These are phyloP conservation scores for Starmerella scarabaei DNA, from an alignment of 805 yeast species.

Conservation along the genomic window DNA sequence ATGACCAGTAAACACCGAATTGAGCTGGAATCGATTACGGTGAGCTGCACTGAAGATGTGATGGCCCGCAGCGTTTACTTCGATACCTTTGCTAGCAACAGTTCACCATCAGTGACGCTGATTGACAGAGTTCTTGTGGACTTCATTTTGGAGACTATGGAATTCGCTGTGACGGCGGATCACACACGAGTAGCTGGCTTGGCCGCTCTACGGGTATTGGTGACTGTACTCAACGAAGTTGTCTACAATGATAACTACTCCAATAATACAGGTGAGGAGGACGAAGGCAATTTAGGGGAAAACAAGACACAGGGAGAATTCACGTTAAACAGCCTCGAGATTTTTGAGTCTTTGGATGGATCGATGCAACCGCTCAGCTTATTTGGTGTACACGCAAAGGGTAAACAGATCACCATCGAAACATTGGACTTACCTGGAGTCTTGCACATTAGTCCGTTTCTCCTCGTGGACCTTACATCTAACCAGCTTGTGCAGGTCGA, in stretches of 20 bases:
- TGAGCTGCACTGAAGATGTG: neutral
- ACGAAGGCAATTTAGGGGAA: neutral
- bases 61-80: conserved; percentile 10
- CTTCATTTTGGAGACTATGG: conserved; percentile 6
- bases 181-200: conserved; percentile 8
- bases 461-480: neutral
- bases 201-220: conserved; percentile 2
- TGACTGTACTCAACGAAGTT: conserved; percentile 5
- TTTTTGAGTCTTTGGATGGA: conserved; percentile 8
- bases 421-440: conserved; percentile 8
- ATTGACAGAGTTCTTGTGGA: conserved; percentile 7
- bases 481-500: neutral
- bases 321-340: conserved; percentile 1
- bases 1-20: conserved; percentile 7
- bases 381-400: neutral
- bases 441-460: conserved; percentile 13
- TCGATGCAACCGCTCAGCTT: neutral
- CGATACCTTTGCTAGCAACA: conserved; percentile 3
- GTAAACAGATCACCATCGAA: neutral
- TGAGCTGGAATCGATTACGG: conserved; percentile 8
- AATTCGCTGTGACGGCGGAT: conserved; percentile 3
- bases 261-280: neutral
- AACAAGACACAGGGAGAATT: neutral
- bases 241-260: neutral
- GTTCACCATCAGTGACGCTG: neutral